Evolutionary conservation across 2,329 filamentous ascomycete genomes (phyloP).

Genomic region (Talaromyces rugulosus): DNA sequence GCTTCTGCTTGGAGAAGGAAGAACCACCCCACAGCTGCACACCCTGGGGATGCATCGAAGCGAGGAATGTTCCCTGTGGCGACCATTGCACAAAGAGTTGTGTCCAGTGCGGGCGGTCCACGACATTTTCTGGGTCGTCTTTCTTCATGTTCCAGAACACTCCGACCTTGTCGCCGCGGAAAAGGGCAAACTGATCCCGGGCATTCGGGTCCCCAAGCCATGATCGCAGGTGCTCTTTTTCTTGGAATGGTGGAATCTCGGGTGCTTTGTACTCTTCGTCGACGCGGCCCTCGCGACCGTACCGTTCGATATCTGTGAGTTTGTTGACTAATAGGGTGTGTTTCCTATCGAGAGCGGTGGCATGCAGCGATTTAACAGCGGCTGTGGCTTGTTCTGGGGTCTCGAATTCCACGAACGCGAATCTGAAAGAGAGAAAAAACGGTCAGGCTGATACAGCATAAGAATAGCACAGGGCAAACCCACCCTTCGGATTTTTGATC

Average conservation of each 20-base stretch:
- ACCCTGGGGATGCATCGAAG: slow-evolving; percentile 92
- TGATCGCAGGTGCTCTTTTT: slow-evolving; percentile 91
- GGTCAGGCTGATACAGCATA: neutral
- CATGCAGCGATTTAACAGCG: slow-evolving; percentile 83
- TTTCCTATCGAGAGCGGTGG: slow-evolving; percentile 88
- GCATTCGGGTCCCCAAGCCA: slow-evolving; percentile 87
- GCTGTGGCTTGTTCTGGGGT: slow-evolving; percentile 84
- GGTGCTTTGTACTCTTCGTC: slow-evolving; percentile 86
- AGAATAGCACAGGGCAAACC: slow-evolving; percentile 24
- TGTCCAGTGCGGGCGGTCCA: slow-evolving; percentile 94
- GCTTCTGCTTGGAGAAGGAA: slow-evolving; percentile 83
- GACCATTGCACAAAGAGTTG: slow-evolving; percentile 99
- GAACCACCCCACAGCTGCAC: slow-evolving; percentile 94
- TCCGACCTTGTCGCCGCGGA: slow-evolving; percentile 83
- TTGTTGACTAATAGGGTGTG: slow-evolving; percentile 97
- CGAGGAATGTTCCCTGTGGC: slow-evolving; percentile 86
- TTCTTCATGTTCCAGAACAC: slow-evolving; percentile 99
- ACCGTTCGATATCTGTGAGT: slow-evolving; percentile 94
- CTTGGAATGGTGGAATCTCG: slow-evolving; percentile 74
- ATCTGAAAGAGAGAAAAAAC: slow-evolving; percentile 52
- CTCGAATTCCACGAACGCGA: slow-evolving; percentile 95
- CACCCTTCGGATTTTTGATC: slow-evolving; percentile 83
- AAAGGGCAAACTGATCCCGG: slow-evolving; percentile 94
- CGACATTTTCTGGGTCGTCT: slow-evolving; percentile 78
- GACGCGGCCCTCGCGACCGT: slow-evolving; percentile 86